Base-by-base conservation (phyloP, 257 asterid species). In the Rhazya stricta region DNA sequence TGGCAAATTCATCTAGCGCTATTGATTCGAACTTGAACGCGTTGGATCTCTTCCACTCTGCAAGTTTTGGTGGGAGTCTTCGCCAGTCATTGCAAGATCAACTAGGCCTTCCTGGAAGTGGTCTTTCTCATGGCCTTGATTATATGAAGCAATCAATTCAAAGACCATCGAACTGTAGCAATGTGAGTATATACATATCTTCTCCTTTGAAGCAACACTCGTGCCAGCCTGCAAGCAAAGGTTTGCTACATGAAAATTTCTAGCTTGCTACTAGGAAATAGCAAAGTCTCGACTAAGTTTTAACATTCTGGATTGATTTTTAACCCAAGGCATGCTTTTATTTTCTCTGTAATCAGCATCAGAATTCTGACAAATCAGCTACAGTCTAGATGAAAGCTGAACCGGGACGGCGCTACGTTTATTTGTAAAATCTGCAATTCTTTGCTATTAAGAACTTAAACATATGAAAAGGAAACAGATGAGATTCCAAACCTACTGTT, bases 21-120 rank as follows among this genome's bases (percentile, higher is more conserved):
- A 67, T 85, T 79, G 90, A 85, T 48, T 81, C 88, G 91, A 91
- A 88, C 45, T 78, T 87, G 67, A 88, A 88, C 74, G 90, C 91
- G 0, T 56, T 91, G 56, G 96, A 93, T 93, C 96, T 89, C 42
- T 79, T 88, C n/a, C 82, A 88, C 41, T 83, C 95, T 37, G 76
- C 94, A 34, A 82, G 90, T 79, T 79, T 84, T 68, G 74, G 79
- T 62, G 93, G 85, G 54, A 74, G 73, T 23, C 84, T 84, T 62
- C 66, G 57, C 34, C 81, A 36, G 25, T 58, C 82, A 43, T 62
- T 84, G 48, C 83, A 73, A 12, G 83, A 80, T 71, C 86, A 85
- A 54, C 69, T 80, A n/a, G 85, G 80, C n/a, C n/a, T 81, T 32
- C 73, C 73, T 12, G 78, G 79, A 54, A 80, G 76, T 1, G 50